These are phyloP conservation scores for Salvia splendens DNA, from an alignment of 257 asterid genomes.

Conservation along the genomic window DNA sequence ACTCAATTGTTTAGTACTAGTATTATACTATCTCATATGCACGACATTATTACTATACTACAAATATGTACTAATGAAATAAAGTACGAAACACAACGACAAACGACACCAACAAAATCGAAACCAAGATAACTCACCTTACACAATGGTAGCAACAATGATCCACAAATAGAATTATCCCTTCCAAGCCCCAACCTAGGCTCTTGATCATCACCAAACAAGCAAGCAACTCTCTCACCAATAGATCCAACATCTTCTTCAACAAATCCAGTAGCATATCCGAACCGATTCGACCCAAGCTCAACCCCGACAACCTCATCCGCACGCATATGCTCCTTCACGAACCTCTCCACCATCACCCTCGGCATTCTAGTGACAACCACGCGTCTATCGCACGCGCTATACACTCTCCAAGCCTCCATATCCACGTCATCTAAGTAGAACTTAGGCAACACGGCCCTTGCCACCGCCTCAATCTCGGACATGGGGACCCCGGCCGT, in stretches of 20 bases:
- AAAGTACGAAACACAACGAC: background rate
- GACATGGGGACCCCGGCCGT: constrained; percentile 52
- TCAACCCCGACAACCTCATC: constrained; percentile 71
- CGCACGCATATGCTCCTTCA: constrained; percentile 67
- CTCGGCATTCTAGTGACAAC: constrained; percentile 75
- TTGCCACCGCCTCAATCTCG: constrained; percentile 67
- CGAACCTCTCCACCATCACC: constrained; percentile 80
- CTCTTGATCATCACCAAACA: constrained; percentile 47
- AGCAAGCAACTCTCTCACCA: constrained; percentile 31
- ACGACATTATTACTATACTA: background rate
- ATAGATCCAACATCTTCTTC: constrained; percentile 43
- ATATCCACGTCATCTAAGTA: constrained; percentile 63
- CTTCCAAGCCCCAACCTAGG: constrained; percentile 67
- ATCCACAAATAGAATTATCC: constrained; percentile 30
- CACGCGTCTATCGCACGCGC: constrained; percentile 44
- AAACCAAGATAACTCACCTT: constrained; percentile 40
- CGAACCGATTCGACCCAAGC: constrained; percentile 53
- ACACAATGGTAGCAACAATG: constrained; percentile 51
- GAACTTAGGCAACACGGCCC: constrained; percentile 86
- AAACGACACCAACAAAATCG: background rate
- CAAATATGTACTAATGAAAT: background rate
- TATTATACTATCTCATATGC: too few relatives aligned
- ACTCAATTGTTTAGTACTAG: too few relatives aligned
- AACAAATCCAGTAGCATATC: constrained; percentile 67
- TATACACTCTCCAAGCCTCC: constrained; percentile 68